Evolutionary conservation across 192 early-diverging fungal genomes (phyloP), one percentile per base, ranked within the genome.

Genomic region (Borealophlyctis nickersoniae): DNA sequence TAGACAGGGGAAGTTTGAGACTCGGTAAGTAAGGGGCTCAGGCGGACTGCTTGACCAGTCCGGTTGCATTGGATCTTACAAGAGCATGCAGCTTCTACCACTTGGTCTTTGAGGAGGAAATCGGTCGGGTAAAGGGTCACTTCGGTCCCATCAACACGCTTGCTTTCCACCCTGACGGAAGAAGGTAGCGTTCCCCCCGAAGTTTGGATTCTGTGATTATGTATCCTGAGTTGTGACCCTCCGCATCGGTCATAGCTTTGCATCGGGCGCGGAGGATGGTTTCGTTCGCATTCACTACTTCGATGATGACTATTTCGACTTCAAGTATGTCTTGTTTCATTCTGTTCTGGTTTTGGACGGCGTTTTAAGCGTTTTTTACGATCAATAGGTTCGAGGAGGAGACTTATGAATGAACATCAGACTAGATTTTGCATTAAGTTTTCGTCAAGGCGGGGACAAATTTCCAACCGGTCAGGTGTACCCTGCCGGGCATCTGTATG

Each of bases 111-210:
- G 91, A 96, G 67, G 93, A 96, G 70, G 95, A 99, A 77, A 91
- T 97, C 52, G 94, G 94, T 55, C 88, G 94, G 67, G 91, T 94
- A 36, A 92, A 91, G 82, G 97, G 97, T 27, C 97, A 99, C 70
- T 99, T 99, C 75, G 97, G 97, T 67, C 97, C 97, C 36, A 98
- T 99, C 78, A 99, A 99, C 79, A 99, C 95, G 16, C 82, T 99
- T 56, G 94, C 97, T 3, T 91, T 97, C 58, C 93, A 96, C 74
- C 95, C 95, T 16, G 89, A 91, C 72, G 95, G 97, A 52, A 91
- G 82, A 69, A 86, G 36, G 14, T 34, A 36, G 1, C n/a, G 24
- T 16, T 31, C 28, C 3, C 30, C n/a, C n/a, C n/a, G n/a, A 28
- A 49, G 0, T 23, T 1, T 49, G 49, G 22, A 11, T 32, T 39